phyloP scores from a whole-genome alignment of 2,329 filamentous ascomycete genomes.

The Teratosphaeria zuluensis region DNA sequence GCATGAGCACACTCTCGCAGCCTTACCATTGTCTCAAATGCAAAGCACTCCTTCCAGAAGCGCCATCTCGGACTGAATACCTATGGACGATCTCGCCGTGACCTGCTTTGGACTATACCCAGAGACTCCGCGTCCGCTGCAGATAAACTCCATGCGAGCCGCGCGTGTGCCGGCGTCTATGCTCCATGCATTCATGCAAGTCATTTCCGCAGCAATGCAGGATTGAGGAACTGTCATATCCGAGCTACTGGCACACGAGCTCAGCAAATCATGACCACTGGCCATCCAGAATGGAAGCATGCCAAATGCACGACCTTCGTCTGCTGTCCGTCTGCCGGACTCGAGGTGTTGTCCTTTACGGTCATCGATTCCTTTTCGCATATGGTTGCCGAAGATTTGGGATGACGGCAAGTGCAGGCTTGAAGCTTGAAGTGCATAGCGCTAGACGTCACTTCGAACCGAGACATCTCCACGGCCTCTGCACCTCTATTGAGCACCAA shows the following conservation, averaged over 20 bases:
- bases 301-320: too few relatives aligned
- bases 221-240: background rate
- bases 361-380: background rate
- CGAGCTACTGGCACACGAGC: background rate
- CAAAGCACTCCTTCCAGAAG: too few relatives aligned
- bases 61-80: too few relatives aligned
- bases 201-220: background rate
- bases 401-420: background rate
- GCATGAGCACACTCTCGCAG: too few relatives aligned
- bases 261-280: background rate
- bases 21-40: too few relatives aligned
- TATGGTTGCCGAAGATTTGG: background rate
- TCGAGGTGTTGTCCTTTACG: background rate
- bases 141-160: too few relatives aligned
- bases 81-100: too few relatives aligned
- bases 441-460: background rate
- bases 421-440: background rate
- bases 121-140: too few relatives aligned
- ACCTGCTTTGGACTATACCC: too few relatives aligned
- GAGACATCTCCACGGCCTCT: background rate
- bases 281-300: background rate
- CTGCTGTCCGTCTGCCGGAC: background rate
- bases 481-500: background rate
- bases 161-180: background rate
- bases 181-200: background rate